These are phyloP conservation scores for Myriangium duriaei DNA, from an alignment of 2,329 filamentous ascomycete species.

Conservation along the genomic window DNA sequence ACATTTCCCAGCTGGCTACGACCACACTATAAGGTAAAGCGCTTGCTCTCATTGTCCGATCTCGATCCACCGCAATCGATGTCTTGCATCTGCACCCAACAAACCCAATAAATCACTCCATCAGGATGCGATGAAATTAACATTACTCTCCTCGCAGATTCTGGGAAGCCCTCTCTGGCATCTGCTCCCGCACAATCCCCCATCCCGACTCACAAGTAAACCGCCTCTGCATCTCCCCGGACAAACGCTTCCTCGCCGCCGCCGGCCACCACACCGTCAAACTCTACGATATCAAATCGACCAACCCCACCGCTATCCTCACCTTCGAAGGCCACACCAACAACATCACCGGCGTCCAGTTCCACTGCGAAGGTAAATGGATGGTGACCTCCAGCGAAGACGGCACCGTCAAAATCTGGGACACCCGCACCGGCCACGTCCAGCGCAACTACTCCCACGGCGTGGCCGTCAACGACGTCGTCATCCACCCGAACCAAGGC, in stretches of 20 bases:
- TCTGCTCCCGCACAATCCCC: constrained; percentile 95
- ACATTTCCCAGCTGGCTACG: constrained; percentile 49
- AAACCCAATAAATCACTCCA: no score
- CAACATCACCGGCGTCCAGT: constrained; percentile 92
- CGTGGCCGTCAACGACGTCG: constrained; percentile 86
- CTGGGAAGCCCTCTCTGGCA: constrained; percentile 95
- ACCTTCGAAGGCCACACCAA: constrained; percentile 92
- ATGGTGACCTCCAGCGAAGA: constrained; percentile 98
- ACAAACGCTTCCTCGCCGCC: constrained; percentile 88
- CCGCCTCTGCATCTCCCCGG: constrained; percentile 92
- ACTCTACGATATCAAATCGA: constrained; percentile 96
- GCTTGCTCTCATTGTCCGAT: not conserved
- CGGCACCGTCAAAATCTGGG: constrained; percentile 94
- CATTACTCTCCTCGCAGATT: constrained; percentile 52
- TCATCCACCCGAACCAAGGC: constrained; percentile 98
- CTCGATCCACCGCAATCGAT: not conserved
- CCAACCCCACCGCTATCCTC: constrained; percentile 86
- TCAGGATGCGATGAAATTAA: no score
- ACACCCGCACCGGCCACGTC: constrained; percentile 70
- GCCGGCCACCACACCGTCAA: constrained; percentile 78
- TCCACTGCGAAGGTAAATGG: constrained; percentile 99
- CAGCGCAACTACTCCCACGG: constrained; percentile 91
- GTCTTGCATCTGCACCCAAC: no score
- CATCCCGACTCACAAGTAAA: constrained; percentile 98
- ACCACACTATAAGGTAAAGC: constrained; percentile 59